phyloP scores from a whole-genome alignment of 371 early-diverging fungal genomes.

The Apophysomyces ossiformis region DNA sequence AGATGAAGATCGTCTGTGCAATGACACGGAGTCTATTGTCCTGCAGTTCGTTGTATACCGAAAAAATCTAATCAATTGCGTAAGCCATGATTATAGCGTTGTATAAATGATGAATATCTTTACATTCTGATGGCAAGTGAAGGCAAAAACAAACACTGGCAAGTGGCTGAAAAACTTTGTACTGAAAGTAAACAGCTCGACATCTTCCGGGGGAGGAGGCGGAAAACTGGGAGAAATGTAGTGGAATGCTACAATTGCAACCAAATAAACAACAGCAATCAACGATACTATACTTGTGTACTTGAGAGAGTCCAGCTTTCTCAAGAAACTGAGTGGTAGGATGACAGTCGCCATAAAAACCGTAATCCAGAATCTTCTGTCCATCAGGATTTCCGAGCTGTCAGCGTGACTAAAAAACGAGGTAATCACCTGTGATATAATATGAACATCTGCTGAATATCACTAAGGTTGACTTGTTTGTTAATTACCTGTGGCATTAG shows the following conservation, averaged over 20 bases:
- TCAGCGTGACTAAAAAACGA: constrained; percentile 36
- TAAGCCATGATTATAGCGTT: not conserved
- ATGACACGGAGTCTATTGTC: constrained; percentile 77
- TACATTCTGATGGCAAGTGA: constrained; percentile 95
- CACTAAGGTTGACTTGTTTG: not conserved
- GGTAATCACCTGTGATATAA: constrained; percentile 31
- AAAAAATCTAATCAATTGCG: constrained; percentile 67
- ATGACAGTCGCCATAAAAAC: constrained; percentile 69
- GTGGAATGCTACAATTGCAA: constrained; percentile 84
- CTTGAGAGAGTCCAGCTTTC: constrained; percentile 90
- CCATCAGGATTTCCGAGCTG: constrained; percentile 39
- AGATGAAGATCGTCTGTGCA: constrained; percentile 67
- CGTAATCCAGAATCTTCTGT: constrained; percentile 88
- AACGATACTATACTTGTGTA: constrained; percentile 95
- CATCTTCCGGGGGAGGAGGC: constrained; percentile 45
- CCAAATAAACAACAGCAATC: constrained; percentile 87
- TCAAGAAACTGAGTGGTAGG: constrained; percentile 81
- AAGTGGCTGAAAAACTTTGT: constrained; percentile 79
- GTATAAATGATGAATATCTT: not conserved
- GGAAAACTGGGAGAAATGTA: constrained; percentile 63
- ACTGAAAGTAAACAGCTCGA: constrained; percentile 60
- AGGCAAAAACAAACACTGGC: constrained; percentile 99
- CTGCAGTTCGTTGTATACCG: constrained; percentile 90
- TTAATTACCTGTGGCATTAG: constrained; percentile 81
- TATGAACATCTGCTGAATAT: not conserved